phyloP scores from a whole-genome alignment of 108 stramenopile genomes.

The Chaetoceros tenuissimus region DNA sequence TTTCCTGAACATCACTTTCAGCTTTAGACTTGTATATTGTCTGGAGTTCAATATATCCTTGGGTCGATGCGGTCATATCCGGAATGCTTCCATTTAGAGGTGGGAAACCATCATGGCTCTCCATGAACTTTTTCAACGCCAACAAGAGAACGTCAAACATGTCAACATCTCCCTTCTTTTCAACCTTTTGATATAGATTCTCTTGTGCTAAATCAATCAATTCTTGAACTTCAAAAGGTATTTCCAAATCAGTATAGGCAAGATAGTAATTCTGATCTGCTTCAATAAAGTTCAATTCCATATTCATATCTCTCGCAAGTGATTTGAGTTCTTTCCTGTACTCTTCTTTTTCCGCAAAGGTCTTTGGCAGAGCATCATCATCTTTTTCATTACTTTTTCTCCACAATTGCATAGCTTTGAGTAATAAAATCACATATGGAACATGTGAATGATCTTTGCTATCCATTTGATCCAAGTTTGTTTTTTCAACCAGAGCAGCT shows the following conservation, averaged over 20 bases:
- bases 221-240: slow-evolving; percentile 32
- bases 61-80: slow-evolving; percentile 89
- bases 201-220: slow-evolving; percentile 22
- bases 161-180: slow-evolving; percentile 5
- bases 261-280: slow-evolving; percentile 71
- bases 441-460: slow-evolving; percentile 67
- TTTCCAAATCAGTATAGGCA: slow-evolving; percentile 60
- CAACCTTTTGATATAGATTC: neutral
- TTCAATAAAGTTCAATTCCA: slow-evolving; percentile 83
- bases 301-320: slow-evolving; percentile 44
- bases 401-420: slow-evolving; percentile 47
- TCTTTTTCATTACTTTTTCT: slow-evolving; percentile 8
- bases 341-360: slow-evolving; percentile 72
- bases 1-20: slow-evolving; percentile 35
- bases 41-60: slow-evolving; percentile 75
- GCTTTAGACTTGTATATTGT: slow-evolving; percentile 65
- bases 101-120: slow-evolving; percentile 34
- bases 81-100: slow-evolving; percentile 86
- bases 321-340: slow-evolving; percentile 48
- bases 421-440: slow-evolving; percentile 78
- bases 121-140: slow-evolving; percentile 48
- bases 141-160: slow-evolving; percentile 16
- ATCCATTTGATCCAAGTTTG: slow-evolving; percentile 32
- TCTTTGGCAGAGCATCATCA: slow-evolving; percentile 25
- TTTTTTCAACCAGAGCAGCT: slow-evolving; percentile 14